phyloP scores from a whole-genome alignment of 164 flowering plant species.

The Nymphaea thermarum region DNA sequence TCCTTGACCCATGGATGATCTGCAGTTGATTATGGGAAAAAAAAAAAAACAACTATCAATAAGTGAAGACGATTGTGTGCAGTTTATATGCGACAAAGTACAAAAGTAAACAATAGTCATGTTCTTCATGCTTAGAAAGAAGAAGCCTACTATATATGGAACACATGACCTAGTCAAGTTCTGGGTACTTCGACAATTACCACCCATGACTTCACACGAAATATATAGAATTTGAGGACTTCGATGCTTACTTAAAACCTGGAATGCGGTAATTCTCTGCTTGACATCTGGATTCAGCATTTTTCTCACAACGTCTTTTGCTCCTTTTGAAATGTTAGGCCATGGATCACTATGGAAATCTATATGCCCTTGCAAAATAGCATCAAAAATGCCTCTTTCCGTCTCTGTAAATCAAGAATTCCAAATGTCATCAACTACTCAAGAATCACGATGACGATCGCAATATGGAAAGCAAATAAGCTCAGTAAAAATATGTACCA shows the following conservation, averaged over 20 bases:
- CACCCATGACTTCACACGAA: not conserved
- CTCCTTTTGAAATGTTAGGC: conserved; percentile 71
- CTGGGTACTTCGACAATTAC: not conserved
- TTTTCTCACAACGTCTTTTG: conserved; percentile 78
- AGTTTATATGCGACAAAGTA: not conserved
- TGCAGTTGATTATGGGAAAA: conserved; percentile 10
- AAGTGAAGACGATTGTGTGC: not conserved
- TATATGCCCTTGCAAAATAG: conserved; percentile 56
- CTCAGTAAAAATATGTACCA: conserved; percentile 21
- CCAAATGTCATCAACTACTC: not conserved
- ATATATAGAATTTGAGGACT: not conserved
- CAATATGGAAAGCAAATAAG: not conserved
- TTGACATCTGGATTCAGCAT: conserved; percentile 76
- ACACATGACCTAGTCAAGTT: not conserved
- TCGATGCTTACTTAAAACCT: conserved; percentile 64
- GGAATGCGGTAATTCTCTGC: conserved; percentile 66
- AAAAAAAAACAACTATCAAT: conserved; percentile 1
- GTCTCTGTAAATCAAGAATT: conserved; percentile 37
- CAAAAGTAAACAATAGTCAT: too few relatives aligned
- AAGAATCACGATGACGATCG: not conserved
- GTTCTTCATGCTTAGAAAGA: not conserved
- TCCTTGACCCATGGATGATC: conserved; percentile 98
- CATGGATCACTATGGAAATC: conserved; percentile 85
- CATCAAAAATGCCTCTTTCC: conserved; percentile 82
- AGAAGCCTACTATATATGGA: not conserved